Base-by-base conservation (phyloP, 495 filamentous ascomycete species). In the Jackrogersella minutella region DNA sequence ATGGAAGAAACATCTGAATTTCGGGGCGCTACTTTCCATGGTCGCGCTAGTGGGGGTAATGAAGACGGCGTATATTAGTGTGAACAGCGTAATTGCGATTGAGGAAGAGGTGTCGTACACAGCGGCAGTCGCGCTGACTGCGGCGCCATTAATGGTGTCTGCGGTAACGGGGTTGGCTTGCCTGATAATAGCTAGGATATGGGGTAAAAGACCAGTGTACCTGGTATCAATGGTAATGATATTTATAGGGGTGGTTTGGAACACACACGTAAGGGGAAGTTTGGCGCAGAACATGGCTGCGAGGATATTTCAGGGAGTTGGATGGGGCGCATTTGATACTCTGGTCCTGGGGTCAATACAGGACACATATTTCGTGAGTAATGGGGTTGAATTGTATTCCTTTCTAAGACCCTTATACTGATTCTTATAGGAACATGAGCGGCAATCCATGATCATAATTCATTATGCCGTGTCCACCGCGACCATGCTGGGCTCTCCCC, bases 251-350 rank as follows among this genome's bases (percentile, higher is more conserved):
- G 68, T 74, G 13, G 70, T 79, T 6, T 83, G 80, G 82, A 83
- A 80, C 52, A 84, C 79, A 50, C 74, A 77, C 16, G 76, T 80
- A 7, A 66, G 68, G 30, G 69, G 51, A 55, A 75, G 71, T 64
- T 80, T 79, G 56, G 71, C 56, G 17, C 72, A 82, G 60, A 81
- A 81, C 57, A 80, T 84, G 81, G 72, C 78, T 4, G 79, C 81
- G 13, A 71, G 83, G 28, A 65, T 83, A 16, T 78, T 84, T 14
- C 81, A 84, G 58, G 81, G 81, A 8, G 22, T 84, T 7, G 82
- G 80, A n/a, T 85, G 83, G 83, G 83, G 83, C 26, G 75, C 77
- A 21, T 81, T 83, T 39, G 83, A 85, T 59, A 76, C 78, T 6
- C 68, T 85, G 33, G 75, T 82, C 1, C 62, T 78, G 19, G 75